Conservation (phyloP, 768 basidiomycete genomes). For the Crucibulum laeve region DNA sequence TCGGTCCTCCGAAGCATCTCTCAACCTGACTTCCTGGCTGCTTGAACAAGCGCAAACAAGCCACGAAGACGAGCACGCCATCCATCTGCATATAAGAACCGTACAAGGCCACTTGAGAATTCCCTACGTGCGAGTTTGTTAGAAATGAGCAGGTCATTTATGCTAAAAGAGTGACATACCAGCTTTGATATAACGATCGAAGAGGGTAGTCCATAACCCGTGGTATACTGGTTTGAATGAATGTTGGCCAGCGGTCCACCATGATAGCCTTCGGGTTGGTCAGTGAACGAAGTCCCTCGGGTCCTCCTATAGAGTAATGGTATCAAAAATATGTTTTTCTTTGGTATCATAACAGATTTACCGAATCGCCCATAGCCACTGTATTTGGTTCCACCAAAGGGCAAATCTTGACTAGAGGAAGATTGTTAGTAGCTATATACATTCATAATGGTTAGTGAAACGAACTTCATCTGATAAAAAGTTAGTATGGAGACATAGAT, state of each 20-base stretch:
- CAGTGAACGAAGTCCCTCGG: conserved; percentile 86
- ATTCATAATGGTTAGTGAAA: conserved; percentile 4
- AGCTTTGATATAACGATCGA: conserved; percentile 66
- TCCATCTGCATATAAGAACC: conserved; percentile 48
- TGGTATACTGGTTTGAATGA: conserved; percentile 84
- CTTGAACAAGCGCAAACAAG: conserved; percentile 32
- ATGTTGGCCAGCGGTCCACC: conserved; percentile 79
- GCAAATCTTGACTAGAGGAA: conserved; percentile 70
- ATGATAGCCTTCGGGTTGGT: conserved; percentile 89
- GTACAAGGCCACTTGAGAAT: conserved; percentile 44
- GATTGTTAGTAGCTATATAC: conserved; percentile 9
- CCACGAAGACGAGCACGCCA: conserved; percentile 45
- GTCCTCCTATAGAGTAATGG: conserved; percentile 59
- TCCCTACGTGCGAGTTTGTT: conserved; percentile 29
- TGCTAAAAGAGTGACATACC: conserved; percentile 41
- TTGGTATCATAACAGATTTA: conserved; percentile 21
- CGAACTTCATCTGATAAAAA: conserved; percentile 59
- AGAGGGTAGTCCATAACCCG: conserved; percentile 83
- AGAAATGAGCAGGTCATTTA: neutral
- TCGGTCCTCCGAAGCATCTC: too few species aligned
- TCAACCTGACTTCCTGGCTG: conserved; percentile 22
- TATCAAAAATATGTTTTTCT: conserved; percentile 8
- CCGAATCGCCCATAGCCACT: conserved; percentile 95
- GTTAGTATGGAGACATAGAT: conserved; percentile 6
- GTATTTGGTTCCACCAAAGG: conserved; percentile 90